A percentile compares a stretch with the other conserved stretches of the same genome.
Conservation (phyloP, 371 early-diverging fungal species). For the Circinella minor region DNA sequence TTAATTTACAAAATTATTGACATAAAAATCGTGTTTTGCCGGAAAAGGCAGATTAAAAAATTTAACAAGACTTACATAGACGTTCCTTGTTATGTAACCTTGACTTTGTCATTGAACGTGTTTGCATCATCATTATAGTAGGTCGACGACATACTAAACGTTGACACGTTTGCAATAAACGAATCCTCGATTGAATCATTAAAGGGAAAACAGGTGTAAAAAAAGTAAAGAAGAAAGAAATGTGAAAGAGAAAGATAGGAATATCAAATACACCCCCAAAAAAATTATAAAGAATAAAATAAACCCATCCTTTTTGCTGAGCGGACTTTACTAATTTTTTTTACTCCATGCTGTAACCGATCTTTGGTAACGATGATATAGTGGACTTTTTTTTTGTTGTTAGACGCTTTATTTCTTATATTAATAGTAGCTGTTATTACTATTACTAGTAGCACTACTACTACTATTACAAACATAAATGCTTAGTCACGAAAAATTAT, state of each 20-base stretch:
- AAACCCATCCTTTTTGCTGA: too few relatives aligned
- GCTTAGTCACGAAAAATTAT: constrained; percentile 33
- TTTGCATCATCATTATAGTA: constrained; percentile 6
- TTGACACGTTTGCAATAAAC: neutral
- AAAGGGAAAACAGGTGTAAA: neutral
- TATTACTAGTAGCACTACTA: too few relatives aligned
- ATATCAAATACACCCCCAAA: neutral
- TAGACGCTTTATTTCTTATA: neutral
- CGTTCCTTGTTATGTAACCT: neutral
- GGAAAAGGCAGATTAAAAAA: too few relatives aligned
- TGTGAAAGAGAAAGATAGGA: constrained; percentile 5
- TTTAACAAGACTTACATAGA: neutral
- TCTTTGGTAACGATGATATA: too few relatives aligned
- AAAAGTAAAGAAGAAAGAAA: neutral
- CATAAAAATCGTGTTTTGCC: too few relatives aligned
- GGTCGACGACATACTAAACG: neutral
- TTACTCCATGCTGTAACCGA: too few relatives aligned
- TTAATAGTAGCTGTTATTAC: neutral
- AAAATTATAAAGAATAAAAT: neutral
- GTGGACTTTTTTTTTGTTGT: too few relatives aligned
- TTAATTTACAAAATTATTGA: too few relatives aligned
- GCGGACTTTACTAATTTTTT: neutral
- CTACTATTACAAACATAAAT: neutral
- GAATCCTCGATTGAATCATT: neutral
- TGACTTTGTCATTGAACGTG: neutral